A percentile compares a stretch with the other conserved stretches of the same genome.
Evolutionary conservation across 768 basidiomycete species (phyloP).

Genomic region (Hygrocybe coccinea): DNA sequence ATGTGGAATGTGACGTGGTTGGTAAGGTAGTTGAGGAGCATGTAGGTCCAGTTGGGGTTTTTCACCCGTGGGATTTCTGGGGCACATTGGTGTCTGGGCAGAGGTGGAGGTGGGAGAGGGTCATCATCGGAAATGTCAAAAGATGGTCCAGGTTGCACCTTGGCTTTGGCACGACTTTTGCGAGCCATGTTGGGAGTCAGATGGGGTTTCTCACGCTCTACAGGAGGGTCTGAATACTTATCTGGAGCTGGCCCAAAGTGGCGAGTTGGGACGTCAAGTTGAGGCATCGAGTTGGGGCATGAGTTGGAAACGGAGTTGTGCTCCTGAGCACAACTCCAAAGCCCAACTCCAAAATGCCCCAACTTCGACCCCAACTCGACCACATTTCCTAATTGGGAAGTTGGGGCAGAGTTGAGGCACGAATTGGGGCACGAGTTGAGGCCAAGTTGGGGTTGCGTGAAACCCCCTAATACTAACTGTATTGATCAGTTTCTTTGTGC

Average conservation of each 20-base stretch:
- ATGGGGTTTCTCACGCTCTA: neutral
- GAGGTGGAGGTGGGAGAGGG: too few relatives aligned
- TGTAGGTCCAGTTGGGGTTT: neutral
- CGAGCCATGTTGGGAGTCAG: neutral
- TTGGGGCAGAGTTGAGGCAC: neutral
- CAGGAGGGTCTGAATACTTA: neutral
- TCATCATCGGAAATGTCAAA: too few relatives aligned
- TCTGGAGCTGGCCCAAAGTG: neutral
- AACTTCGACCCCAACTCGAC: neutral
- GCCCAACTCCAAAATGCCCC: neutral
- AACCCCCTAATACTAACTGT: too few relatives aligned
- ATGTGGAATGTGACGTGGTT: constrained; percentile 11
- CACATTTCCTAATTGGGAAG: neutral
- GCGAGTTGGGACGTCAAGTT: neutral
- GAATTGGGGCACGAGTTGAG: neutral
- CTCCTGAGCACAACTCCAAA: neutral
- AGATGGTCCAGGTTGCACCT: too few relatives aligned
- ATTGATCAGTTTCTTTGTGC: too few relatives aligned
- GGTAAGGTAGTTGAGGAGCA: constrained; percentile 2
- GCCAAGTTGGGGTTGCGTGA: neutral
- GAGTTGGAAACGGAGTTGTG: neutral
- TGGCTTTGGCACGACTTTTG: neutral
- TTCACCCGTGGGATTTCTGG: too few relatives aligned
- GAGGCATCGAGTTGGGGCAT: neutral
- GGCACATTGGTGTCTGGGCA: too few relatives aligned